Percentiles rank a stretch among this genome's conserved stretches.
Evolutionary conservation across 257 asterid species (phyloP).

Genomic region (Marsdenia floribunda): DNA sequence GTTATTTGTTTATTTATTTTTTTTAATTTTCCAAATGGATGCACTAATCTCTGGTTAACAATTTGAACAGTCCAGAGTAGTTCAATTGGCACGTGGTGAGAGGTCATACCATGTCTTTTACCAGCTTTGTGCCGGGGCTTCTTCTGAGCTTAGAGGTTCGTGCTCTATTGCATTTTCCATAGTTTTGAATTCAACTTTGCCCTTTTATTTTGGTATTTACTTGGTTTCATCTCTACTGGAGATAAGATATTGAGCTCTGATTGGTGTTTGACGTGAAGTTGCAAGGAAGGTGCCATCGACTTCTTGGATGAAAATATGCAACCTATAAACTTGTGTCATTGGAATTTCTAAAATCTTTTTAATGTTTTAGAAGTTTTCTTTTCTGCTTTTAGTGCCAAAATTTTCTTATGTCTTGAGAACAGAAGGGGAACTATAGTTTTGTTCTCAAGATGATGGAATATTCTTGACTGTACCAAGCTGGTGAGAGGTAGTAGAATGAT

Average conservation of each 20-base stretch:
- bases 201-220: background rate
- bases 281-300: background rate
- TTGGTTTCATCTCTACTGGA: background rate
- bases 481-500: background rate
- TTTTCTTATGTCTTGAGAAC: background rate
- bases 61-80: slow-evolving; percentile 84
- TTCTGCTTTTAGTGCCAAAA: background rate
- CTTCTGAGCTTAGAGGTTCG: slow-evolving; percentile 71
- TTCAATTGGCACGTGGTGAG: slow-evolving; percentile 70
- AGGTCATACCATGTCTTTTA: slow-evolving; percentile 87
- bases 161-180: slow-evolving; percentile 9
- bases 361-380: background rate
- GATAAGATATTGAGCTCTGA: background rate
- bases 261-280: background rate
- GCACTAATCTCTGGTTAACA: slow-evolving; percentile 27
- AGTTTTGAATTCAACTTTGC: background rate
- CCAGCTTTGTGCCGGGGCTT: slow-evolving; percentile 96
- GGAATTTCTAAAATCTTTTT: background rate
- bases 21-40: slow-evolving; percentile 9
- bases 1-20: slow-evolving; percentile 16
- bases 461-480: background rate
- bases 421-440: slow-evolving; percentile 1
- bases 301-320: background rate
- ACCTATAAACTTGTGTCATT: background rate
- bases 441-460: background rate